Conservation (phyloP, 2,329 filamentous ascomycete species). For the Penicillium sp. region DNA sequence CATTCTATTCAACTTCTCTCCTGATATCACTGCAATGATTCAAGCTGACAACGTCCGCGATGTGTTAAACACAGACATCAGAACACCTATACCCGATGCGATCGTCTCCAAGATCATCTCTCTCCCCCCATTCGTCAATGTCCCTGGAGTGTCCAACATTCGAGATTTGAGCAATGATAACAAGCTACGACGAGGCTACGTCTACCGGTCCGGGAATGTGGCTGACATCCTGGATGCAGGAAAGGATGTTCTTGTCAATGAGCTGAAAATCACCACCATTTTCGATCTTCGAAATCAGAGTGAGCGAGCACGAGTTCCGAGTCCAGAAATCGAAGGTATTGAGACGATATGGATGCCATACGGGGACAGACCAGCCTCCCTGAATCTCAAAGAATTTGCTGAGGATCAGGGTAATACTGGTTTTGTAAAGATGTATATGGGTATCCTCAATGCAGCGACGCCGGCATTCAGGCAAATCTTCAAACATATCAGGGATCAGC, state of each 20-base stretch:
- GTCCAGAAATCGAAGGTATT: slow-evolving; percentile 54
- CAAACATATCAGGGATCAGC: slow-evolving; percentile 52
- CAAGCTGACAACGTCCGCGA: slow-evolving; percentile 18
- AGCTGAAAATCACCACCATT: slow-evolving; percentile 61
- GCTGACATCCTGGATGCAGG: slow-evolving; percentile 57
- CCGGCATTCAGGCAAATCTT: slow-evolving; percentile 60
- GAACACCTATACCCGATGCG: slow-evolving; percentile 20
- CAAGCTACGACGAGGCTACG: slow-evolving; percentile 50
- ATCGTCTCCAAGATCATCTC: slow-evolving; percentile 24
- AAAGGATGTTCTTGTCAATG: slow-evolving; percentile 48
- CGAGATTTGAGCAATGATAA: slow-evolving; percentile 27
- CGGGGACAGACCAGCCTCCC: slow-evolving; percentile 51
- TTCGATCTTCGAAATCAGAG: slow-evolving; percentile 66
- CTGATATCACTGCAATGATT: slow-evolving; percentile 15
- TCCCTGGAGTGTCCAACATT: slow-evolving; percentile 30
- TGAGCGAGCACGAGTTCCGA: slow-evolving; percentile 43
- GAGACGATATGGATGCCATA: slow-evolving; percentile 50
- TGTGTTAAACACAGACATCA: slow-evolving; percentile 26
- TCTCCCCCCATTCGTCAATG: slow-evolving; percentile 24
- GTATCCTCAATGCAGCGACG: slow-evolving; percentile 65
- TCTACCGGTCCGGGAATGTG: slow-evolving; percentile 70
- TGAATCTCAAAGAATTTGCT: slow-evolving; percentile 31
- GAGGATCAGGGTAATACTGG: slow-evolving; percentile 59
- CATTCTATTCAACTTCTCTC: background rate
- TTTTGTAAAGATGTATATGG: slow-evolving; percentile 66